phyloP scores from a whole-genome alignment of 768 basidiomycete species.

The Crucibulum laeve region DNA sequence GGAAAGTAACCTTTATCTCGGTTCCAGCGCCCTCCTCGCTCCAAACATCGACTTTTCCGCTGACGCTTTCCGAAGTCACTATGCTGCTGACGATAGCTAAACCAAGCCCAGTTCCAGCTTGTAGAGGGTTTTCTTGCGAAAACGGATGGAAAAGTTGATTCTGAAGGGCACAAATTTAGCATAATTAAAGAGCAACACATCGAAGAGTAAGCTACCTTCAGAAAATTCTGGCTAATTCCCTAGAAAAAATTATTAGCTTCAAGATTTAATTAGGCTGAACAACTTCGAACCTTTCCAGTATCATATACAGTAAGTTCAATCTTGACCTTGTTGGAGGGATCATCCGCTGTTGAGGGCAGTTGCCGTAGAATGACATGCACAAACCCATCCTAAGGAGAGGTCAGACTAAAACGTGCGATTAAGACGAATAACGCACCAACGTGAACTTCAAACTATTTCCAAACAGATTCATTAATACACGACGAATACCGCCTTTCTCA shows the following conservation, averaged over 20 bases:
- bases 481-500: constrained; percentile 89
- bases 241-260: constrained; percentile 17
- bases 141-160: constrained; percentile 97
- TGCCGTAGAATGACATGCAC: constrained; percentile 83
- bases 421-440: constrained; percentile 39
- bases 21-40: constrained; percentile 89
- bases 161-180: no score
- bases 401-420: constrained; percentile 1
- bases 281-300: constrained; percentile 70
- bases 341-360: constrained; percentile 50
- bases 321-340: constrained; percentile 56
- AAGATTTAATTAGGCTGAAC: background rate
- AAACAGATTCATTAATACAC: constrained; percentile 92
- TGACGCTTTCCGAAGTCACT: constrained; percentile 77
- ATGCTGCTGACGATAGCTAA: constrained; percentile 95
- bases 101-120: constrained; percentile 90
- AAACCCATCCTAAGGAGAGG: constrained; percentile 61
- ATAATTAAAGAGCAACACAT: no score
- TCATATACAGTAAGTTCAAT: constrained; percentile 84
- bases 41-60: constrained; percentile 91
- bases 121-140: constrained; percentile 92
- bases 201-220: constrained; percentile 62
- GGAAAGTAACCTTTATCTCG: constrained; percentile 84
- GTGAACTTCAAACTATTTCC: constrained; percentile 95
- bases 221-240: constrained; percentile 91